Percentiles rank a stretch among this genome's conserved stretches.
Evolutionary conservation across 2,329 filamentous ascomycete species (phyloP).

Genomic region (Blumeria hordei): DNA sequence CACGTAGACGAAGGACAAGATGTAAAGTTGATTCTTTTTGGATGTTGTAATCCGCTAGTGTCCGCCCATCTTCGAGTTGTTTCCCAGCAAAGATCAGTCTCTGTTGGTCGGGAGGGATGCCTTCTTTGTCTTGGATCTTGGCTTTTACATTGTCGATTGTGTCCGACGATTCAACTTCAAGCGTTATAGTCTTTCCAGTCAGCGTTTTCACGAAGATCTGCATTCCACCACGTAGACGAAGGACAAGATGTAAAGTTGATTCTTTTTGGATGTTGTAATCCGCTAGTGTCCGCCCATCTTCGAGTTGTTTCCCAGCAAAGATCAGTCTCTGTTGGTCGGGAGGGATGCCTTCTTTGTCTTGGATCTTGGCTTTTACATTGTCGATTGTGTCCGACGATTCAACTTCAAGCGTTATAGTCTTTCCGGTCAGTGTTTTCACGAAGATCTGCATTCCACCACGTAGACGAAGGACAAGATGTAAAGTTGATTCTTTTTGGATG

Average conservation of each 20-base stretch:
- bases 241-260: constrained; percentile 44
- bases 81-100: constrained; percentile 48
- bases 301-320: constrained; percentile 46
- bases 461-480: constrained; percentile 45
- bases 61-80: constrained; percentile 52
- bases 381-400: constrained; percentile 45
- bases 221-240: constrained; percentile 43
- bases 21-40: constrained; percentile 56
- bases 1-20: constrained; percentile 45
- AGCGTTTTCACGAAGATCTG: constrained; percentile 12
- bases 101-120: constrained; percentile 45
- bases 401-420: constrained; percentile 38
- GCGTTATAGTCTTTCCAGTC: constrained; percentile 25
- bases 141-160: constrained; percentile 49
- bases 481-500: constrained; percentile 56
- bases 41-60: constrained; percentile 73
- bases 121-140: constrained; percentile 50
- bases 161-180: constrained; percentile 42
- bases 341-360: constrained; percentile 47
- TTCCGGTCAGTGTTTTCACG: neutral
- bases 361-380: constrained; percentile 48
- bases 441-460: constrained; percentile 32
- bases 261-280: constrained; percentile 79
- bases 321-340: constrained; percentile 47
- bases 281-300: constrained; percentile 58